phyloP scores from a whole-genome alignment of 1,284 basidiomycete species.

The Pseudozyma hubeiensis region DNA sequence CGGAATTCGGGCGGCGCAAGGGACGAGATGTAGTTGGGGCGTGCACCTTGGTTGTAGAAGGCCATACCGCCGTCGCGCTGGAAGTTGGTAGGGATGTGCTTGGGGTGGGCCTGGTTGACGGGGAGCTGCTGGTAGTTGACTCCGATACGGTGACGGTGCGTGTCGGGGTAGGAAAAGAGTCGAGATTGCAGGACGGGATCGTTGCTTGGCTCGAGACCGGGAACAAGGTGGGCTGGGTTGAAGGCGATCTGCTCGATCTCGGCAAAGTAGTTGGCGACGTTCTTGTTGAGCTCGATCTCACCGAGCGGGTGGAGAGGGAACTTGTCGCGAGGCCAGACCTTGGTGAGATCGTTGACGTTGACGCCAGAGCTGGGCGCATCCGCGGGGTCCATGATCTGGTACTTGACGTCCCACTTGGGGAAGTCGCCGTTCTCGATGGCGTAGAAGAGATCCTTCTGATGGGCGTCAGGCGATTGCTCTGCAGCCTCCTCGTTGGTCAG shows the following conservation, averaged over 20 bases:
- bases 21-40: conserved; percentile 54
- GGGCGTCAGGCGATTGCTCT: conserved; percentile 41
- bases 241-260: conserved; percentile 62
- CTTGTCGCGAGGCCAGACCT: conserved; percentile 51
- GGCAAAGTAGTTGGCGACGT: conserved; percentile 62
- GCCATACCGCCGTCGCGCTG: conserved; percentile 54
- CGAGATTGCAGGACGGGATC: conserved; percentile 64
- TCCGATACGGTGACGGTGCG: conserved; percentile 80
- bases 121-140: conserved; percentile 62
- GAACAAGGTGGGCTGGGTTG: conserved; percentile 54
- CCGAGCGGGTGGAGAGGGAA: conserved; percentile 57
- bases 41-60: conserved; percentile 56
- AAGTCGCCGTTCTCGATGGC: conserved; percentile 60
- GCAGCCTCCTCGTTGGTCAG: conserved; percentile 48
- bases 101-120: conserved; percentile 47
- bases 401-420: conserved; percentile 64
- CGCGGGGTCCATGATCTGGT: conserved; percentile 52
- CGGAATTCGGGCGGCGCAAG: conserved; percentile 45
- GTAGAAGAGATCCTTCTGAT: conserved; percentile 60
- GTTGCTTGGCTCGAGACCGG: conserved; percentile 57
- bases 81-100: conserved; percentile 46
- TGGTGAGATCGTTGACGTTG: conserved; percentile 59
- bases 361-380: conserved; percentile 37
- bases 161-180: conserved; percentile 76
- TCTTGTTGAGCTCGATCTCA: conserved; percentile 57